Evolutionary conservation across 2,329 filamentous ascomycete genomes (phyloP), one percentile per base, ranked within the genome.

Genomic region (Blumeria hordei): DNA sequence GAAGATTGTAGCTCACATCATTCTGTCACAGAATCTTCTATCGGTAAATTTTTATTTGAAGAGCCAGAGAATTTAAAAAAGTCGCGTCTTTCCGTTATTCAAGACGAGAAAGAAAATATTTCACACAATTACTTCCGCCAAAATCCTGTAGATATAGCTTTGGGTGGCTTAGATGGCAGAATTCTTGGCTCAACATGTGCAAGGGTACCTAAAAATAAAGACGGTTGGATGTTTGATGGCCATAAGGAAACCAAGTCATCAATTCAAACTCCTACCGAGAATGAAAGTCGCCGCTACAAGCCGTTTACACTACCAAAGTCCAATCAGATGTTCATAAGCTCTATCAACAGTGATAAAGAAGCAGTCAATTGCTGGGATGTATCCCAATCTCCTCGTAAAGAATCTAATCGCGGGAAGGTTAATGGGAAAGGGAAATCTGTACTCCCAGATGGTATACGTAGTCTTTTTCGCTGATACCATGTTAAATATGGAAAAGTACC

Each of bases 71-170:
- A 62, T 14, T 11, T 57, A 12, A 37, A 51, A 4, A 59, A 41
- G 28, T 59, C 60, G 44, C 57, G 62, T 14, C 53, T 64, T 14
- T 61, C 62, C 6, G 56, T 63, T 12, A 64, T 64, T 36, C 59
- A 61, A 50, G 63, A 64, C 34, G 61, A 62, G 32, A 64, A 62
- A 53, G 62, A 64, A 52, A 62, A 61, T 43, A 14, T 60, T 11
- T 47, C 53, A 7, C 56, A 56, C 3, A 55, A 54, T 9, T 54
- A 56, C n/a, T 60, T 61, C 9, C 53, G 56, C 11, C 61, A 63
- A n/a, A 59, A 36, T 28, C 54, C 59, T 41, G 43, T 53, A n/a
- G 53, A 44, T 18, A 34, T 59, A 16, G 41, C 43, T 18, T 53
- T 47, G 49, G 57, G 44, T 11, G 21, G 21, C 21, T 28, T 57